Evolutionary conservation across 345 rosid species (phyloP).

Genomic region (Iberis pinnata): DNA sequence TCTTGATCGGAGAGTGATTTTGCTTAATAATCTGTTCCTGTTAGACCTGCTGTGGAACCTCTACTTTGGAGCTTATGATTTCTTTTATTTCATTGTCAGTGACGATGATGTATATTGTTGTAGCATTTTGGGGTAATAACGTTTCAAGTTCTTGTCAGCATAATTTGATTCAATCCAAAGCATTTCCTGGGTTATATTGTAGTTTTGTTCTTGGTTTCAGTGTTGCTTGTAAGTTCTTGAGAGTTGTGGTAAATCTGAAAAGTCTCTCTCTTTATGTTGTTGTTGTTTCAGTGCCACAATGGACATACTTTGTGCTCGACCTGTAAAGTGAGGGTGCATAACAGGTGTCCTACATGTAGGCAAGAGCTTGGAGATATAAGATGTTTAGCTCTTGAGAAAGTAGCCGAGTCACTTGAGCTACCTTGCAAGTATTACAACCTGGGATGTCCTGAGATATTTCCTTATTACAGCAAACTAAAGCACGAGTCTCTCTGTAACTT

Average conservation of each 20-base stretch:
- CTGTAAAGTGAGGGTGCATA: constrained; percentile 71
- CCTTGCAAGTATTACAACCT: constrained; percentile 65
- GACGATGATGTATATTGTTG: too few species aligned
- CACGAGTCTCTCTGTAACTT: constrained; percentile 63
- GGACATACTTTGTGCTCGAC: constrained; percentile 80
- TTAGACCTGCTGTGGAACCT: too few species aligned
- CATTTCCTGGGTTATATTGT: background rate
- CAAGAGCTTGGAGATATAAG: constrained; percentile 81
- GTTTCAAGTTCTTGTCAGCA: too few species aligned
- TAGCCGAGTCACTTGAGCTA: constrained; percentile 40
- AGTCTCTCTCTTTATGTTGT: background rate
- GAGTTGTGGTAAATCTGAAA: background rate
- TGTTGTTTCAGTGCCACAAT: constrained; percentile 57
- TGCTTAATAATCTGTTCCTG: too few species aligned
- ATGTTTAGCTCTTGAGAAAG: constrained; percentile 57
- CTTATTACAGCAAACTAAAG: constrained; percentile 71
- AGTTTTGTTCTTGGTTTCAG: background rate
- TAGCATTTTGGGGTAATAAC: too few species aligned
- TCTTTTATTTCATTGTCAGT: too few species aligned
- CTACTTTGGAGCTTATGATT: too few species aligned
- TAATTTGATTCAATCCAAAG: background rate
- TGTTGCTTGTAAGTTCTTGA: constrained; percentile 1
- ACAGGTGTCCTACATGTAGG: constrained; percentile 69
- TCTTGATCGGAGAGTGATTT: constrained; percentile 7
- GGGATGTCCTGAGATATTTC: constrained; percentile 31